Base-by-base conservation (phyloP, 768 basidiomycete genomes). In the Hygrocybe coccinea region DNA sequence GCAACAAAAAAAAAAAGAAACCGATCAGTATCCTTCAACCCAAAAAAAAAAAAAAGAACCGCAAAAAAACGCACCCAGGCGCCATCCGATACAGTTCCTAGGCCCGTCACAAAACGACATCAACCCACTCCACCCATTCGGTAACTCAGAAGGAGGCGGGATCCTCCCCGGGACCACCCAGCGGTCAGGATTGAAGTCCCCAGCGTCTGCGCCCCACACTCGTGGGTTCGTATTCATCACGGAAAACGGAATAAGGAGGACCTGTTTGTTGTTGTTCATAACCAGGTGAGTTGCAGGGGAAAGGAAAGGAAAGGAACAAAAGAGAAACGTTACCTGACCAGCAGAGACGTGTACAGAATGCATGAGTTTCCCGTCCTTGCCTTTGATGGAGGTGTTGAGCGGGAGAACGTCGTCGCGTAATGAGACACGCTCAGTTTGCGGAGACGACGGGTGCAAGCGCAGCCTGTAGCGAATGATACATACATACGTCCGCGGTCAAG, bases 81-180 rank as follows among this genome's bases (percentile, higher is more conserved):
- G 64, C 64, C 69, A 74, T 19, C 76, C 76, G 55, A 76, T 62
- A 61, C 76, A 77, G 48, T 68, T 73, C 19, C 76, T 58, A 11
- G 74, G 74, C 3, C 76, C 76, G 56, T 76, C 76, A 55, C 67
- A 67, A 64, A 78, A 78, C 29, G 76, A 65, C 12, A 70, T 60
- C 11, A 74, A 57, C 14, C 67, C 67, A 49, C 68, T 69, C 70
- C 72, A 76, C 11, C 76, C 76, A 44, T 57, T 56, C 47, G 73
- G 69, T 14, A 73, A 64, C 17, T 67, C 59, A 33, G 61, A 55
- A 17, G 64, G 56, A 15, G 69, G 24, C 33, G 69, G 68, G 5
- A 71, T 58, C 36, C 66, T 66, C n/a, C 60, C 66, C 1, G 66
- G 63, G 36, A 63, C 55, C 25, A 75, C 50, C 75, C 75, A 79